Conservation (phyloP, 2,329 filamentous ascomycete species). For the Microdochium bolleyi region DNA sequence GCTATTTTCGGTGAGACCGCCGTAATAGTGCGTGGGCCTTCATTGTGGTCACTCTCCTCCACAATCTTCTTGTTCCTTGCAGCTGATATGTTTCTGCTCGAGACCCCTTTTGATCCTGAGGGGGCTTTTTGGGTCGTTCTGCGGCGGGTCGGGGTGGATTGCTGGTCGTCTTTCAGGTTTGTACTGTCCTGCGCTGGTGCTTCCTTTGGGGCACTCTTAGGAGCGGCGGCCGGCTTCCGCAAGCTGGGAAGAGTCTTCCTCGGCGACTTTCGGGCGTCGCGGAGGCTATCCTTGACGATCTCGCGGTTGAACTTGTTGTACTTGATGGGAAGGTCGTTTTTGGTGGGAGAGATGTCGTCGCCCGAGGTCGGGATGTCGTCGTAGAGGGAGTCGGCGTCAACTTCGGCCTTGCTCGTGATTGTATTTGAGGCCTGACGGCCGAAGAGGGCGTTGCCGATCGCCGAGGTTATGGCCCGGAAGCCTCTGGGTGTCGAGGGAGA, state of each 20-base stretch:
- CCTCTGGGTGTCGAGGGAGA: conserved; percentile 14
- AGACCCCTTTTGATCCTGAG: conserved; percentile 2
- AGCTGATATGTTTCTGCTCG: conserved; percentile 5
- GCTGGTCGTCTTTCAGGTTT: conserved; percentile 4
- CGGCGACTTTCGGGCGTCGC: not conserved
- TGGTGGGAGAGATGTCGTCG: conserved; percentile 9
- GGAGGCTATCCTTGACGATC: conserved; percentile 2
- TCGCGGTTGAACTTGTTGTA: conserved; percentile 13
- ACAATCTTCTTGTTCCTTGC: conserved; percentile 1
- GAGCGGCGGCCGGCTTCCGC: conserved; percentile 16
- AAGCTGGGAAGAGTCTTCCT: conserved; percentile 9
- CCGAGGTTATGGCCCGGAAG: conserved; percentile 13
- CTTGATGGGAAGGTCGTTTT: conserved; percentile 4
- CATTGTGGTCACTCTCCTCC: conserved; percentile 1
- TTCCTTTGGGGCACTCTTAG: conserved; percentile 11
- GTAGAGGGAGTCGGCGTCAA: conserved; percentile 7
- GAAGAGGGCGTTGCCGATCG: conserved; percentile 8
- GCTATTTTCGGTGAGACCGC: conserved; percentile 3
- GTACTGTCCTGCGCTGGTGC: conserved; percentile 1
- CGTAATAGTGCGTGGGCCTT: not conserved
- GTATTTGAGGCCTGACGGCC: conserved; percentile 4
- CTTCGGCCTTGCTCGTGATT: conserved; percentile 3
- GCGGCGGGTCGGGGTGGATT: conserved; percentile 6
- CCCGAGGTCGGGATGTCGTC: conserved; percentile 9
- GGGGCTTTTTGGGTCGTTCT: conserved; percentile 4